Base-by-base conservation (phyloP, 2,329 filamentous ascomycete genomes). In the Dactylonectria estremocensis region DNA sequence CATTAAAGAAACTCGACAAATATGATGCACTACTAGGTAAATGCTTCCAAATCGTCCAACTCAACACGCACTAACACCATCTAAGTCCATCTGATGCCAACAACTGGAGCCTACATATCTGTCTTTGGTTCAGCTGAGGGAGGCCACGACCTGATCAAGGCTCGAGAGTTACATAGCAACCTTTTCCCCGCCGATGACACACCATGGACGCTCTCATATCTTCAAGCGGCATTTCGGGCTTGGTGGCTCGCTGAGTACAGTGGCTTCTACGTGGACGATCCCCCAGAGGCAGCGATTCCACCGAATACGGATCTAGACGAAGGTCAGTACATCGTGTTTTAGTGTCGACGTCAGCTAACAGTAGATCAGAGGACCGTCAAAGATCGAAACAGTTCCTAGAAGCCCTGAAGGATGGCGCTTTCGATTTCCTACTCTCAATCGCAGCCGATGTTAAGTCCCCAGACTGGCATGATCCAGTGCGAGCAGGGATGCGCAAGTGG, bases 191-290 rank as follows among this genome's bases (percentile, higher is more conserved):
- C 89, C 52, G 92, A 95, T 56, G 89, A 90, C 67, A 85, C 91
- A 48, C 83, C 87, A 16, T 97, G 95, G 93, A 85, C 88, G 22
- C 80, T 97, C 45, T 86, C 91, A 16, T 92, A 91, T 73, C 87
- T 98, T 13, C 92, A 95, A 74, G 93, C 95, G 52, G 92, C 94
- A 3, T 88, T 95, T 13, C 88, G 90, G 61, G 89, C 92, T 5
- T 95, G 93, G 88, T 99, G 96, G 96, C 87, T 98, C 53, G 92
- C 94, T 35, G 95, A 98, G 77, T 98, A 98, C 81, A 96, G 93
- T 72, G 94, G 94, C 3, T 93, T 94, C 85, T 97, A 95, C 78
- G 87, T 93, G 65, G 94, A 97, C 73, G 89, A 92, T 74, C 88
- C 89, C 20, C 87, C 89, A 37, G 85, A 88, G 69, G 86, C 88